Conservation (phyloP, 495 filamentous ascomycete genomes). For the Hypoxylon crocopeplum region DNA sequence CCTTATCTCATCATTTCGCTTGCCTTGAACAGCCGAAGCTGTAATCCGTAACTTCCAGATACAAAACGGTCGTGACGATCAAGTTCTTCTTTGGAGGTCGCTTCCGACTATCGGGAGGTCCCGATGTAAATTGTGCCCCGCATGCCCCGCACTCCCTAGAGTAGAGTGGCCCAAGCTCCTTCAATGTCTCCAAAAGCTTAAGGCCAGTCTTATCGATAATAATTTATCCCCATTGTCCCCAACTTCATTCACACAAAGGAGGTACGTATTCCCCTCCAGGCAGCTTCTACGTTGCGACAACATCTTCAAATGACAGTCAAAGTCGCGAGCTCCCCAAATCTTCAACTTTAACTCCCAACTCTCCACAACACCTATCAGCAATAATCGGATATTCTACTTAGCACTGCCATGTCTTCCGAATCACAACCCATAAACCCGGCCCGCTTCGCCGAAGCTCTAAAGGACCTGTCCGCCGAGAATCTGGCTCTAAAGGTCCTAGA, state of each 20-base stretch:
- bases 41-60: too few relatives aligned
- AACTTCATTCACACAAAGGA: background rate
- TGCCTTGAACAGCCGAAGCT: constrained; percentile 27
- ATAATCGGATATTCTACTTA: background rate
- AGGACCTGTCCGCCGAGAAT: constrained; percentile 70
- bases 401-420: constrained; percentile 51
- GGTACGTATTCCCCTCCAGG: constrained; percentile 19
- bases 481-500: constrained; percentile 84
- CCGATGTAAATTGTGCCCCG: too few relatives aligned
- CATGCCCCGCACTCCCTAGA: background rate
- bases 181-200: constrained; percentile 11
- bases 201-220: constrained; percentile 31
- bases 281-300: constrained; percentile 33
- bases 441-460: constrained; percentile 74
- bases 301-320: constrained; percentile 12
- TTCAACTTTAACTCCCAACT: background rate
- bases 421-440: constrained; percentile 64
- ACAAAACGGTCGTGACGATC: too few relatives aligned
- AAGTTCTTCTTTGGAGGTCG: too few relatives aligned
- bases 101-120: constrained; percentile 14
- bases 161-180: constrained; percentile 30
- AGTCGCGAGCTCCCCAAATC: too few relatives aligned
- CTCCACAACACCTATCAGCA: background rate
- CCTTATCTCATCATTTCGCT: constrained; percentile 36
- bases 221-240: too few relatives aligned